phyloP scores from a whole-genome alignment of 129 eudicot genomes.

The Lactuca sativa region DNA sequence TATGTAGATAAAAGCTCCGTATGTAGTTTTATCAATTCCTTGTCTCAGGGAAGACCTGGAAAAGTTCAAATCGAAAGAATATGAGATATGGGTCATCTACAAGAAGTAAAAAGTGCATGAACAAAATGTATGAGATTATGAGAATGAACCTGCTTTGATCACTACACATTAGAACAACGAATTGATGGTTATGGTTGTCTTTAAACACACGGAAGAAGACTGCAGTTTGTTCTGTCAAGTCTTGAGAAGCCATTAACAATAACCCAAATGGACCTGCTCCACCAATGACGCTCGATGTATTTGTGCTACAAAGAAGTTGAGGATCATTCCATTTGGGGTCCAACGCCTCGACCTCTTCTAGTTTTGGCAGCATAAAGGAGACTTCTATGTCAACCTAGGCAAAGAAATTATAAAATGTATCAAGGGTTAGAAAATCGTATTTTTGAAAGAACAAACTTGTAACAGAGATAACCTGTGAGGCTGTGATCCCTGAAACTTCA shows the following conservation, averaged over 20 bases:
- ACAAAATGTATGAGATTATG: background rate
- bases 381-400: slow-evolving; percentile 58
- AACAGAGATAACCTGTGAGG: slow-evolving; percentile 27
- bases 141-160: slow-evolving; percentile 52
- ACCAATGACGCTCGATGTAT: slow-evolving; percentile 32
- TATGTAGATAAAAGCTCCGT: slow-evolving; percentile 55
- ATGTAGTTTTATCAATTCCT: slow-evolving; percentile 37
- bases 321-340: slow-evolving; percentile 51
- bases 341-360: slow-evolving; percentile 44
- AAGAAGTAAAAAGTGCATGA: background rate
- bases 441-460: background rate
- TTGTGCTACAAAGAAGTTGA: slow-evolving; percentile 42
- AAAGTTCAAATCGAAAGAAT: slow-evolving; percentile 1
- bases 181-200: slow-evolving; percentile 13
- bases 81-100: background rate
- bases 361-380: slow-evolving; percentile 36
- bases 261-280: slow-evolving; percentile 57
- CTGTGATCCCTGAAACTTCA: slow-evolving; percentile 37
- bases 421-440: slow-evolving; percentile 1
- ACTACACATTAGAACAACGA: slow-evolving; percentile 56
- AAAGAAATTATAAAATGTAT: background rate
- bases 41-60: slow-evolving; percentile 52
- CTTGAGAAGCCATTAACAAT: slow-evolving; percentile 52
- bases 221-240: slow-evolving; percentile 50
- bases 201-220: slow-evolving; percentile 56